Percentiles rank a stretch among this genome's conserved stretches.
phyloP scores from a whole-genome alignment of 306 rosid species.

The Cucumis cinereus region DNA sequence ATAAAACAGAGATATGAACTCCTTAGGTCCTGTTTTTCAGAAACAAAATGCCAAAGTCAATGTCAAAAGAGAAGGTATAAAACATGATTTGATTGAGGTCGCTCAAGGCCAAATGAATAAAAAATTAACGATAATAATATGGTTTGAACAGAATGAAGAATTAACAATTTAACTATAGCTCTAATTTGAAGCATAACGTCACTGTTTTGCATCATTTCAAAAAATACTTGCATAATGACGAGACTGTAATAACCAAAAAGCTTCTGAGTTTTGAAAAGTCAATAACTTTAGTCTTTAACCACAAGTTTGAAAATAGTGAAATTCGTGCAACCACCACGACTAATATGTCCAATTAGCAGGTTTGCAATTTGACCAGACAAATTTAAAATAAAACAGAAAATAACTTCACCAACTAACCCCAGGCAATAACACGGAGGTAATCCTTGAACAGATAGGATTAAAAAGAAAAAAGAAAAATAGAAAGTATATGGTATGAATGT shows the following conservation, averaged over 20 bases:
- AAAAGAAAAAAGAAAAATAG: not conserved
- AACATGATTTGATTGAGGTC: not conserved
- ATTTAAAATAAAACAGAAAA: not conserved
- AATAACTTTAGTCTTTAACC: not conserved
- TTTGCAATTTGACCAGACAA: not conserved
- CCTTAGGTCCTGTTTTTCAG: conserved; percentile 71
- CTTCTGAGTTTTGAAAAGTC: not conserved
- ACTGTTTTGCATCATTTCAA: not conserved
- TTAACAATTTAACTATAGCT: not conserved
- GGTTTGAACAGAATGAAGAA: not conserved
- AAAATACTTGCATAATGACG: not conserved
- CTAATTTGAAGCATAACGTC: not conserved
- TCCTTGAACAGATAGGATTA: not conserved
- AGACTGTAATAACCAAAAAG: not conserved
- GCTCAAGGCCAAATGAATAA: not conserved
- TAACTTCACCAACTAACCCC: not conserved
- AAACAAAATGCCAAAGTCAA: not conserved
- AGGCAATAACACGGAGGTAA: not conserved
- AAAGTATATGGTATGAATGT: not conserved
- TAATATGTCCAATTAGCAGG: not conserved
- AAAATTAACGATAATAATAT: not conserved
- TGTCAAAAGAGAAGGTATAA: not conserved
- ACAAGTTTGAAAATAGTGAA: not conserved
- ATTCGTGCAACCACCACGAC: not conserved
- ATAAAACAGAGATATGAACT: conserved; percentile 70